Base-by-base conservation (phyloP, 345 rosid genomes). In the Lepidium africanum region DNA sequence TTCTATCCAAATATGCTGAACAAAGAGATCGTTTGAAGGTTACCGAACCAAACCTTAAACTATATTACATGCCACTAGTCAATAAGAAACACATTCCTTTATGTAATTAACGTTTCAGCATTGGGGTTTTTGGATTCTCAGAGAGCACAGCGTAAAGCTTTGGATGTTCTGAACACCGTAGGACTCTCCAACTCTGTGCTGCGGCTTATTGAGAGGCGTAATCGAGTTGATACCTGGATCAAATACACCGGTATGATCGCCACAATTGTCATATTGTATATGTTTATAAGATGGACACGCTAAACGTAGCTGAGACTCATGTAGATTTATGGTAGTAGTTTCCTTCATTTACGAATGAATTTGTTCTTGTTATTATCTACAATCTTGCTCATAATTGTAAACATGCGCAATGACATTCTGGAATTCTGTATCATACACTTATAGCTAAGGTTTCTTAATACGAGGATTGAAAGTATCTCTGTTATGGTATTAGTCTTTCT, bases 21-120 rank as follows among this genome's bases (percentile, higher is more conserved):
- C 98, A 93, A 80, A 83, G 96, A 63, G 96, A 93, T 58, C 96
- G 85, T 49, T 73, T 93, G 63, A 93, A 93, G 97, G 98, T 91
- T 5, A 30, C 33, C 7, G 1, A 30, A 30, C 33, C 33, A 30
- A 81, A 61, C 33, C 25, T 12, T 30, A 30, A 30, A 30, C 33
- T 30, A 6, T 30, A 6, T 30, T 30, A 6, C 33, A 1, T 30
- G 33, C 33, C 7, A 30, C 33, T 30, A 30, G 33, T 30, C 33
- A 30, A 30, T 30, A 30, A 30, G 7, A 30, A 30, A 30, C 5
- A 5, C 33, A 30, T 30, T 30, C 33, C 7, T 30, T 15, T 15
- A 25, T 59, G n/a, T 1, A 5, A 56, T 25, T 46, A 36, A 59
- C n/a, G 47, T 58, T 19, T 58, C 40, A 21, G 59, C 48, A 25